These are phyloP conservation scores for Daedalea quercina DNA, from an alignment of 768 basidiomycete species.

Conservation along the genomic window DNA sequence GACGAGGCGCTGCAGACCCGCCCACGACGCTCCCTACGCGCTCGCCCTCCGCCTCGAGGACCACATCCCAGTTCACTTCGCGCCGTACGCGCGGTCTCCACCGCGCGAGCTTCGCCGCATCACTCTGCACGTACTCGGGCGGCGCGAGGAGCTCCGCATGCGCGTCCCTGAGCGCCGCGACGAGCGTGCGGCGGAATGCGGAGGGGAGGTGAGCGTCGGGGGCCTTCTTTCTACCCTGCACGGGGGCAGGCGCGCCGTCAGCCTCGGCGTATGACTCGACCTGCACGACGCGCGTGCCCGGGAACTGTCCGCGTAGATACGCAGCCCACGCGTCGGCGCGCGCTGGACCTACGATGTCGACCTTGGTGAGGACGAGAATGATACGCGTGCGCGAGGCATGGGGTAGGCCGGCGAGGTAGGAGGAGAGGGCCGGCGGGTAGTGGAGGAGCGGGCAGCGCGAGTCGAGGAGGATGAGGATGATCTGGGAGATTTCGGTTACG, in stretches of 20 bases:
- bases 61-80: slow-evolving; percentile 69
- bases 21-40: slow-evolving; percentile 41
- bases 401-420: slow-evolving; percentile 41
- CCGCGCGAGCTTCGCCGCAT: slow-evolving; percentile 40
- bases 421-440: slow-evolving; percentile 70
- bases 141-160: slow-evolving; percentile 66
- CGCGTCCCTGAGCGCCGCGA: slow-evolving; percentile 55
- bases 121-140: slow-evolving; percentile 45
- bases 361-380: slow-evolving; percentile 82
- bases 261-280: slow-evolving; percentile 74
- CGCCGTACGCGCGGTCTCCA: slow-evolving; percentile 66
- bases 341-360: slow-evolving; percentile 71
- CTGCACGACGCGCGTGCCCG: slow-evolving; percentile 54
- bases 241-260: slow-evolving; percentile 8
- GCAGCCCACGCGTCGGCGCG: slow-evolving; percentile 60
- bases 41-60: slow-evolving; percentile 38
- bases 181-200: slow-evolving; percentile 54
- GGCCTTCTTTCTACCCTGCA: slow-evolving; percentile 25
- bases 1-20: slow-evolving; percentile 31
- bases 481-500: slow-evolving; percentile 85
- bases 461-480: slow-evolving; percentile 83
- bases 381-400: slow-evolving; percentile 25
- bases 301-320: slow-evolving; percentile 49
- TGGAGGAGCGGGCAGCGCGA: slow-evolving; percentile 86
- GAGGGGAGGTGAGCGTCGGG: slow-evolving; percentile 66